These are phyloP conservation scores for Debaryomyces sp. DNA, from an alignment of 1,139 yeast genomes.

Conservation along the genomic window DNA sequence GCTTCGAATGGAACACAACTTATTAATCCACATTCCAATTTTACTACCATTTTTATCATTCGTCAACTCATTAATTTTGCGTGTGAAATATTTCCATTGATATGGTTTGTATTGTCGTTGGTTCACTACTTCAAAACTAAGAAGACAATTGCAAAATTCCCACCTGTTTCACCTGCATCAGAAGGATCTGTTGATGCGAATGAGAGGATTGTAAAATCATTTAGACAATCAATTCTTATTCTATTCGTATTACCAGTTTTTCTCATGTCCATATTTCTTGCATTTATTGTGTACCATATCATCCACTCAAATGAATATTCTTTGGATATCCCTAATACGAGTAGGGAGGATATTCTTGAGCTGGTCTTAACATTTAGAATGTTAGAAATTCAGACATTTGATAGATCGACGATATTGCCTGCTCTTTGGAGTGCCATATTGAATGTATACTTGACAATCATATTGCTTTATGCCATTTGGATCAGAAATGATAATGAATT, in stretches of 20 bases:
- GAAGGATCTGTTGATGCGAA: constrained; percentile 24
- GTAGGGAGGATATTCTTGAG: background rate
- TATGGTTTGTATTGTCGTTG: constrained; percentile 21
- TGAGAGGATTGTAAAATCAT: constrained; percentile 26
- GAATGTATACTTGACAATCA: constrained; percentile 21
- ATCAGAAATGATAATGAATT: constrained; percentile 38
- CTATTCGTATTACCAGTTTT: constrained; percentile 34
- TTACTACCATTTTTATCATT: background rate
- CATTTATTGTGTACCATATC: constrained; percentile 1
- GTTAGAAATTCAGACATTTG: constrained; percentile 2
- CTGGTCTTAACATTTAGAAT: background rate
- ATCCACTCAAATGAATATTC: background rate
- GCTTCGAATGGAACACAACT: background rate
- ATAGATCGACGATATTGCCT: background rate
- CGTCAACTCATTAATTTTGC: constrained; percentile 1
- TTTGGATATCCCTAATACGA: background rate
- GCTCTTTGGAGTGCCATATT: constrained; percentile 18
- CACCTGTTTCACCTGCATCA: constrained; percentile 26
- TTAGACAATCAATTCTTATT: constrained; percentile 30
- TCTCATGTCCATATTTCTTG: constrained; percentile 13
- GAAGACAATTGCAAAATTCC: constrained; percentile 32
- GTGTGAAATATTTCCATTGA: constrained; percentile 11
- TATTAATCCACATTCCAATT: background rate
- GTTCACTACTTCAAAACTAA: constrained; percentile 32
- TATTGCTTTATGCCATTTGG: constrained; percentile 36